Percentiles rank a stretch among this genome's conserved stretches.
Evolutionary conservation across 352 stramenopile genomes (phyloP).

Genomic region (Phytopythium oedochilum): DNA sequence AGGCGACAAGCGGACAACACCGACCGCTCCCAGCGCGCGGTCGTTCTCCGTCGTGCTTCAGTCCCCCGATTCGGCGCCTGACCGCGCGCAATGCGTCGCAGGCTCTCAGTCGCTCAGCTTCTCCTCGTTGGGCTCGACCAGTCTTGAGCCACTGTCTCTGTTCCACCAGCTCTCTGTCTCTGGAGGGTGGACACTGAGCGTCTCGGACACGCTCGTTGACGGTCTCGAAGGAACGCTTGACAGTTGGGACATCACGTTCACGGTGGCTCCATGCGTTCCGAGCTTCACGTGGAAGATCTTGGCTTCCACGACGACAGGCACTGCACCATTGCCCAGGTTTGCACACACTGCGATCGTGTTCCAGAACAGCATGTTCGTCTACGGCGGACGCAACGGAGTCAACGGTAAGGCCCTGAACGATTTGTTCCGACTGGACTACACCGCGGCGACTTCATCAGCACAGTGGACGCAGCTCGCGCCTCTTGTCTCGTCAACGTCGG

Average conservation of each 20-base stretch:
- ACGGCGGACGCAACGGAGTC: constrained; percentile 31
- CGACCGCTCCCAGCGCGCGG: constrained; percentile 27
- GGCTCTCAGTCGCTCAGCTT: constrained; percentile 31
- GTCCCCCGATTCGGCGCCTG: constrained; percentile 32
- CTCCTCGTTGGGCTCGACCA: constrained; percentile 8
- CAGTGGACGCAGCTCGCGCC: constrained; percentile 42
- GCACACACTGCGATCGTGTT: constrained; percentile 57
- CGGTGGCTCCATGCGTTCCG: constrained; percentile 42
- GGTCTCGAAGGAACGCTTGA: constrained; percentile 34
- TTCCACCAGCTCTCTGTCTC: constrained; percentile 51
- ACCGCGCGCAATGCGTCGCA: constrained; percentile 14
- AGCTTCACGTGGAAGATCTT: constrained; percentile 54
- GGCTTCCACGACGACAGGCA: constrained; percentile 19
- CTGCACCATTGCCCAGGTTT: constrained; percentile 38
- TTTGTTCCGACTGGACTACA: constrained; percentile 65
- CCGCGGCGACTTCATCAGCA: constrained; percentile 6
- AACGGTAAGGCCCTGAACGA: constrained; percentile 35
- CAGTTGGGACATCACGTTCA: constrained; percentile 52
- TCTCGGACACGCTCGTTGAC: constrained; percentile 39
- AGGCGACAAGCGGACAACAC: constrained; percentile 25
- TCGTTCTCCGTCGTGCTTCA: constrained; percentile 49
- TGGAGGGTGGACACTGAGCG: constrained; percentile 56
- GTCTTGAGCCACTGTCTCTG: constrained; percentile 32
- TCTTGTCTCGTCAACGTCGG: constrained; percentile 2
- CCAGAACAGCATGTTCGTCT: constrained; percentile 67